Conservation (phyloP, 2,329 filamentous ascomycete genomes). For the Colletotrichum tamarilloi region DNA sequence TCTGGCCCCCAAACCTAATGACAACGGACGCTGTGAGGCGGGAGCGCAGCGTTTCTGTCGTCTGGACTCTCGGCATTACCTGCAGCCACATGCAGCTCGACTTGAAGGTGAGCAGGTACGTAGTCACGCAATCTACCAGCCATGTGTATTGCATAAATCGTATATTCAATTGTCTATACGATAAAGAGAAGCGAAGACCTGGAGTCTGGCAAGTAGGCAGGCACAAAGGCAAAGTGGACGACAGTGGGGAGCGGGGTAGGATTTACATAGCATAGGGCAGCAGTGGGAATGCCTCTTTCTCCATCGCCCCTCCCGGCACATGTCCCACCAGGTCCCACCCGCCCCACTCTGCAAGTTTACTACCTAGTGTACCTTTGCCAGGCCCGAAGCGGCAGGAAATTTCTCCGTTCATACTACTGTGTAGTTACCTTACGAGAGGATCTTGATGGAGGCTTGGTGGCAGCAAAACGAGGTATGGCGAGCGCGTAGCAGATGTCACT, state of each 20-base stretch:
- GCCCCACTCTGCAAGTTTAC: neutral
- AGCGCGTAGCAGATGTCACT: neutral
- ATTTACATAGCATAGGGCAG: neutral
- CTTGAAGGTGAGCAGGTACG: neutral
- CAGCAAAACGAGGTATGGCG: neutral
- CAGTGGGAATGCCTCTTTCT: neutral
- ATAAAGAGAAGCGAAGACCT: neutral
- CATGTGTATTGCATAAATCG: neutral
- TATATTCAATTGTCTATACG: neutral
- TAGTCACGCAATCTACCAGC: neutral
- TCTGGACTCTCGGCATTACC: neutral
- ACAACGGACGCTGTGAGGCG: neutral
- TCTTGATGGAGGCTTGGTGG: neutral
- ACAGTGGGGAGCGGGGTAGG: neutral
- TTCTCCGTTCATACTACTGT: neutral
- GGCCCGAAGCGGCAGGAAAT: neutral
- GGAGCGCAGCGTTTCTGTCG: neutral
- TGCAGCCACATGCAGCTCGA: neutral
- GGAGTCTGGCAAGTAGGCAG: neutral
- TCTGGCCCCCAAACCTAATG: neutral
- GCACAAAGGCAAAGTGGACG: neutral
- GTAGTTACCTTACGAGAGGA: neutral
- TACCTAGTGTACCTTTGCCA: neutral
- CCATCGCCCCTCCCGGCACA: neutral
- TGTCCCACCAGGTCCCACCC: neutral